These are phyloP conservation scores for Exsudoporus frostii DNA, from an alignment of 768 basidiomycete genomes.

Conservation along the genomic window DNA sequence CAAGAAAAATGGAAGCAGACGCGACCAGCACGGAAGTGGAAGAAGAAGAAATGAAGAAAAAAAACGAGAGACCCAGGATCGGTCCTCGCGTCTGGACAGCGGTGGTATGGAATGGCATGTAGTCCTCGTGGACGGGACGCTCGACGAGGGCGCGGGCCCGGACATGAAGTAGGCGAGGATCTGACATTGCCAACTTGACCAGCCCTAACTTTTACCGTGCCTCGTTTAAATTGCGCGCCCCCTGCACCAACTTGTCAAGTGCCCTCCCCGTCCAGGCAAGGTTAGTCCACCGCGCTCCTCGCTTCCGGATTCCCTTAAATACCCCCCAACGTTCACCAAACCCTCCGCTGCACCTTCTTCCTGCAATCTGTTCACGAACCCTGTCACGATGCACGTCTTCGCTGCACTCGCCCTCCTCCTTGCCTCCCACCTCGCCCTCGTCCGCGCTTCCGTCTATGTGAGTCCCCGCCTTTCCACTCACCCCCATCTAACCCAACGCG, in stretches of 20 bases:
- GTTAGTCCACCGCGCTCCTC: conserved; percentile 13
- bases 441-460: background rate
- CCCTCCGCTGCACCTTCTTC: background rate
- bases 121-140: conserved; percentile 12
- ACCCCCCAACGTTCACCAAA: background rate
- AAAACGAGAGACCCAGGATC: background rate
- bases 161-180: conserved; percentile 22
- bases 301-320: conserved; percentile 30
- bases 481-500: background rate
- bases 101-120: conserved; percentile 8
- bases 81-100: background rate
- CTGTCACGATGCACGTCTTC: conserved; percentile 13
- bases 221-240: conserved; percentile 10
- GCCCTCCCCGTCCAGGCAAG: conserved; percentile 2
- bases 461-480: background rate
- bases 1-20: no score
- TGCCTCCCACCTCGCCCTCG: conserved; percentile 16
- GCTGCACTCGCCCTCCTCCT: conserved; percentile 21
- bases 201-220: conserved; percentile 7
- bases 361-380: background rate
- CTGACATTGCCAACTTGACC: background rate
- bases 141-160: conserved; percentile 1
- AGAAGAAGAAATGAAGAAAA: background rate
- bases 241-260: background rate
- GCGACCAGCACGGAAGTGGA: background rate